Evolutionary conservation across 352 stramenopile species (phyloP).

Genomic region (Elongisporangium undulatum): DNA sequence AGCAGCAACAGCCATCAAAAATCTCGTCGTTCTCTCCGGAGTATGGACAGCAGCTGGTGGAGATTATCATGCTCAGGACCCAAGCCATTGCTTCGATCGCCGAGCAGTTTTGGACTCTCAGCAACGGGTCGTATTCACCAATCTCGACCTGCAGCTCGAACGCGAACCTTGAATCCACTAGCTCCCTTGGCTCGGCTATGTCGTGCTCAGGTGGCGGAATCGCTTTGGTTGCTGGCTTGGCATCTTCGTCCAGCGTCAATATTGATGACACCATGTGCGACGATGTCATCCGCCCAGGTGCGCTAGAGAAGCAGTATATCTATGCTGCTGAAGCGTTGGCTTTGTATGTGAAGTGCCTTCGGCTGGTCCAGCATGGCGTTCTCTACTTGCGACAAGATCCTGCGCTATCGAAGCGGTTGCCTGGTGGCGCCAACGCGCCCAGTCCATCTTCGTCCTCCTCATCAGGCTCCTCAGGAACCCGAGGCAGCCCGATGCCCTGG

Average conservation of each 20-base stretch:
- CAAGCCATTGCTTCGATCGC: conserved; percentile 63
- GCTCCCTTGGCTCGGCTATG: conserved; percentile 51
- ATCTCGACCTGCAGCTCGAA: conserved; percentile 17
- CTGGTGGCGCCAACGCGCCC: neutral
- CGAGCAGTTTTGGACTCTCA: conserved; percentile 58
- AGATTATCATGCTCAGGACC: conserved; percentile 53
- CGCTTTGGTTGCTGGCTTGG: conserved; percentile 19
- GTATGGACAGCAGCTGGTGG: conserved; percentile 54
- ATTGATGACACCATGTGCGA: conserved; percentile 25
- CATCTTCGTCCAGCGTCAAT: conserved; percentile 9
- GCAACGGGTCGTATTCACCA: conserved; percentile 12
- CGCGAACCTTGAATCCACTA: conserved; percentile 47
- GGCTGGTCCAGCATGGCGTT: conserved; percentile 55
- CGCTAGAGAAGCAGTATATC: conserved; percentile 49
- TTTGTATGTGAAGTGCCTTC: conserved; percentile 68
- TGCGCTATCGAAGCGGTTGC: conserved; percentile 10
- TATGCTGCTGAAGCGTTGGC: conserved; percentile 54
- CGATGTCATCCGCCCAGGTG: conserved; percentile 18
- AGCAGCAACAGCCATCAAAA: conserved; percentile 2
- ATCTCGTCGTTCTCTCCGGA: conserved; percentile 28
- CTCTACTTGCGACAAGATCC: conserved; percentile 58
- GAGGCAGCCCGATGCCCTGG: conserved; percentile 14
- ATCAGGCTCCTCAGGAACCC: conserved; percentile 8
- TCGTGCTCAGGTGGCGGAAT: conserved; percentile 33
- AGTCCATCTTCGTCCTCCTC: conserved; percentile 16